phyloP scores from a whole-genome alignment of 2,329 filamentous ascomycete species.

The Colletotrichum simmondsii region DNA sequence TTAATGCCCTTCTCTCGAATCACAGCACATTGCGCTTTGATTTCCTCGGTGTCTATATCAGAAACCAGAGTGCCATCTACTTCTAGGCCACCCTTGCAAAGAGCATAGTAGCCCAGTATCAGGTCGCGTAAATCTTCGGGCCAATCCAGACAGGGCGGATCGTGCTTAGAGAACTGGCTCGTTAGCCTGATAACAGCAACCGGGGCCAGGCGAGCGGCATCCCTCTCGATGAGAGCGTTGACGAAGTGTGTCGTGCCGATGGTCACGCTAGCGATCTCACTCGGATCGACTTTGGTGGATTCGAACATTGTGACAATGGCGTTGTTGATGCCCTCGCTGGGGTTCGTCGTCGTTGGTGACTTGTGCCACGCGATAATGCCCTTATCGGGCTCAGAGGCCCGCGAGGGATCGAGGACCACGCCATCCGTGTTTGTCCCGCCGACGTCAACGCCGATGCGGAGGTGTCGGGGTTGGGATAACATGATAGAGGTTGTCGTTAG shows the following conservation, averaged over 20 bases:
- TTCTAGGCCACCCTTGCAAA: slow-evolving; percentile 62
- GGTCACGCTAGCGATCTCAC: slow-evolving; percentile 57
- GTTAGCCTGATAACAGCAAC: slow-evolving; percentile 66
- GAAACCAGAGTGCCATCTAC: slow-evolving; percentile 60
- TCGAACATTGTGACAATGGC: slow-evolving; percentile 56
- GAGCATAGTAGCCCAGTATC: slow-evolving; percentile 55
- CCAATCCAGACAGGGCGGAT: slow-evolving; percentile 63
- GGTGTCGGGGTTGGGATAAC: neutral
- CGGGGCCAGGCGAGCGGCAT: slow-evolving; percentile 55
- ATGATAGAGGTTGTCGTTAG: neutral
- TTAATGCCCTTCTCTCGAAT: slow-evolving; percentile 55
- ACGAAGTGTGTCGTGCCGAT: slow-evolving; percentile 69
- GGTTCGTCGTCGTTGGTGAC: slow-evolving; percentile 57
- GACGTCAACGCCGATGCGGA: slow-evolving; percentile 56
- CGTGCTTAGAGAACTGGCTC: slow-evolving; percentile 62
- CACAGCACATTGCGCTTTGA: slow-evolving; percentile 49
- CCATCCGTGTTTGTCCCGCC: slow-evolving; percentile 65
- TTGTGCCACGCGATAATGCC: slow-evolving; percentile 60
- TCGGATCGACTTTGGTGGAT: slow-evolving; percentile 43
- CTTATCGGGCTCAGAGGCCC: slow-evolving; percentile 44
- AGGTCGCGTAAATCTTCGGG: slow-evolving; percentile 58
- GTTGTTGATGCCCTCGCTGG: slow-evolving; percentile 56
- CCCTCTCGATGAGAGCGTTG: slow-evolving; percentile 66
- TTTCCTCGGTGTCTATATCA: slow-evolving; percentile 53
- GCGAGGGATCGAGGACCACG: slow-evolving; percentile 55